These are phyloP conservation scores for Cystofilobasidium macerans DNA, from an alignment of 768 basidiomycete species.

Conservation along the genomic window DNA sequence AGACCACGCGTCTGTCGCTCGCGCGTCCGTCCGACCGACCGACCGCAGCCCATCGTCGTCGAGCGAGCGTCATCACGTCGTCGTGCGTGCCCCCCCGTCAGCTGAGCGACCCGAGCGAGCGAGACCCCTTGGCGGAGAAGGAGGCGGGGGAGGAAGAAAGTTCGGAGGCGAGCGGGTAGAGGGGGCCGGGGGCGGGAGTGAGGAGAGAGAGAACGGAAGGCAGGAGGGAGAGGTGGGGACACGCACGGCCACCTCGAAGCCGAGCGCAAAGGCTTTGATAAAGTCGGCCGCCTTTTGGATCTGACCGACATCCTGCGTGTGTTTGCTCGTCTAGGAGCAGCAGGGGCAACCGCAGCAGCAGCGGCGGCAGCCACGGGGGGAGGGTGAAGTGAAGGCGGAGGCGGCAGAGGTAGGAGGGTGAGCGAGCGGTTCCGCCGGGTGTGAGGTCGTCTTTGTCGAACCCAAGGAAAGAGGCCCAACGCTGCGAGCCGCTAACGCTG, in stretches of 20 bases:
- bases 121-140: too few relatives aligned
- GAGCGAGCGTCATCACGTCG: too few relatives aligned
- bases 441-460: background rate
- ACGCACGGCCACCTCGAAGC: conserved; percentile 85
- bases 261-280: conserved; percentile 83
- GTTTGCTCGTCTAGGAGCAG: conserved; percentile 75
- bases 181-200: background rate
- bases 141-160: background rate
- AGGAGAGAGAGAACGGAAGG: background rate
- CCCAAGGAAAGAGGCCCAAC: background rate
- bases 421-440: conserved; percentile 36
- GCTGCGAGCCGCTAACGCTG: too few relatives aligned
- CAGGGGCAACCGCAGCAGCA: too few relatives aligned
- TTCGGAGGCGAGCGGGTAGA: background rate
- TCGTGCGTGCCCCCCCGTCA: too few relatives aligned
- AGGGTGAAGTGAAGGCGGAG: background rate
- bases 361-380: too few relatives aligned
- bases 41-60: too few relatives aligned
- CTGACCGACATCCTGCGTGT: conserved; percentile 83
- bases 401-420: background rate
- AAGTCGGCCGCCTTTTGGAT: conserved; percentile 97
- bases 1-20: too few relatives aligned
- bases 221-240: background rate
- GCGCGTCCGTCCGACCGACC: too few relatives aligned
- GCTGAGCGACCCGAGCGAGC: too few relatives aligned